A percentile compares a stretch with the other conserved stretches of the same genome.
Conservation (phyloP, 768 basidiomycete genomes). For the Tulasnella sp. region DNA sequence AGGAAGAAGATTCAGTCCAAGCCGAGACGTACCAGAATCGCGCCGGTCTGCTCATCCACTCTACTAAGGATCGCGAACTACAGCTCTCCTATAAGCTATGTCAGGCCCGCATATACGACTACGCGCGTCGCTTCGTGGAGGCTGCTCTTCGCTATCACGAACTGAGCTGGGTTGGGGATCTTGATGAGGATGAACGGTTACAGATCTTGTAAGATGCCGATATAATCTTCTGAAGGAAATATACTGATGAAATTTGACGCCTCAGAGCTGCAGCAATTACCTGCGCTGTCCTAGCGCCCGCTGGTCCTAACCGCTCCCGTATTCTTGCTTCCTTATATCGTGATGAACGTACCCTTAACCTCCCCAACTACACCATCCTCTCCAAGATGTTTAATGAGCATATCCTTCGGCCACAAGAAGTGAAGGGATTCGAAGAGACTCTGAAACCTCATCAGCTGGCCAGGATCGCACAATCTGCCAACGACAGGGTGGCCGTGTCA, state of each 20-base stretch:
- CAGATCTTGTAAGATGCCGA: constrained; percentile 68
- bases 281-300: constrained; percentile 92
- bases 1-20: constrained; percentile 93
- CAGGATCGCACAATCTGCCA: constrained; percentile 73
- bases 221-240: not conserved
- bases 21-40: constrained; percentile 99
- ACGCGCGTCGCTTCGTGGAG: constrained; percentile 83
- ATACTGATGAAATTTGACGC: constrained; percentile 1
- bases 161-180: constrained; percentile 77
- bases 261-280: constrained; percentile 79
- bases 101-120: constrained; percentile 91
- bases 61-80: constrained; percentile 65
- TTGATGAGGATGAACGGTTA: constrained; percentile 86
- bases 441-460: constrained; percentile 91
- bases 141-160: constrained; percentile 93
- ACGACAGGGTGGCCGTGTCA: constrained; percentile 51
- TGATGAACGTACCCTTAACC: constrained; percentile 76
- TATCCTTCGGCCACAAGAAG: constrained; percentile 80
- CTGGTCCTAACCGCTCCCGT: constrained; percentile 91
- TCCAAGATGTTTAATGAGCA: constrained; percentile 98
- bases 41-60: constrained; percentile 79
- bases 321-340: constrained; percentile 86
- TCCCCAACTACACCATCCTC: constrained; percentile 79
- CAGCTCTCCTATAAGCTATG: constrained; percentile 80
- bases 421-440: constrained; percentile 77